phyloP scores from a whole-genome alignment of 2,329 filamentous ascomycete genomes.

The Penicillium sp. region DNA sequence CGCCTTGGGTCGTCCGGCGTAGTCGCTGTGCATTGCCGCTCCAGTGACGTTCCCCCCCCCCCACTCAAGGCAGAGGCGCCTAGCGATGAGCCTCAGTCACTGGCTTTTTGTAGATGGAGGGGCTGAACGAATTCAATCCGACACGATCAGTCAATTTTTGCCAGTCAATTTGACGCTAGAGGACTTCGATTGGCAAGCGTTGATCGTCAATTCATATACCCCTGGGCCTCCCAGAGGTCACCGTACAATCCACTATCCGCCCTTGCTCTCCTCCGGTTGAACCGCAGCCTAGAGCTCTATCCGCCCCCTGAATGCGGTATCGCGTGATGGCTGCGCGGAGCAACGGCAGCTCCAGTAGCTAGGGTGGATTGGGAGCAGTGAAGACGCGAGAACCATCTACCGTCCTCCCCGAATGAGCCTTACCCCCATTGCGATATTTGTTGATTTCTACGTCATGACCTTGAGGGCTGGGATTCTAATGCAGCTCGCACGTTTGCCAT shows the following conservation, averaged over 20 bases:
- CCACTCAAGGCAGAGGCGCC: slow-evolving; percentile 9
- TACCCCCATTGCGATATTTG: background rate
- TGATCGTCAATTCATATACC: background rate
- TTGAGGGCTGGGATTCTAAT: background rate
- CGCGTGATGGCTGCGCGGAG: too few relatives aligned
- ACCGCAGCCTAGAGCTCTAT: too few relatives aligned
- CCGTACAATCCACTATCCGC: too few relatives aligned
- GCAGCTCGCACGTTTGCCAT: slow-evolving; percentile 1
- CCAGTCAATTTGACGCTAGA: slow-evolving; percentile 3
- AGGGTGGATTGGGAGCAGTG: too few relatives aligned
- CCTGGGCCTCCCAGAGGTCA: background rate
- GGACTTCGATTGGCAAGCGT: background rate
- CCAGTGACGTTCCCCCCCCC: slow-evolving; percentile 14
- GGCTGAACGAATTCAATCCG: slow-evolving; percentile 1
- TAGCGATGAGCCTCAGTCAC: slow-evolving; percentile 9
- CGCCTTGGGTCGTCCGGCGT: slow-evolving; percentile 9
- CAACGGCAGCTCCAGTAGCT: too few relatives aligned
- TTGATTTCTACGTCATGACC: background rate
- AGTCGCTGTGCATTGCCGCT: slow-evolving; percentile 24
- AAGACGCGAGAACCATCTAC: too few relatives aligned
- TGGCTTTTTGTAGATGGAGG: background rate
- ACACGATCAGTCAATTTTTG: slow-evolving; percentile 1
- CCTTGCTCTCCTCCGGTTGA: too few relatives aligned
- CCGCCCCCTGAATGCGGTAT: too few relatives aligned
- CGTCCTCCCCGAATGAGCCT: too few relatives aligned